phyloP scores from a whole-genome alignment of 441 rosid species.

The Erysimum pusillum region DNA sequence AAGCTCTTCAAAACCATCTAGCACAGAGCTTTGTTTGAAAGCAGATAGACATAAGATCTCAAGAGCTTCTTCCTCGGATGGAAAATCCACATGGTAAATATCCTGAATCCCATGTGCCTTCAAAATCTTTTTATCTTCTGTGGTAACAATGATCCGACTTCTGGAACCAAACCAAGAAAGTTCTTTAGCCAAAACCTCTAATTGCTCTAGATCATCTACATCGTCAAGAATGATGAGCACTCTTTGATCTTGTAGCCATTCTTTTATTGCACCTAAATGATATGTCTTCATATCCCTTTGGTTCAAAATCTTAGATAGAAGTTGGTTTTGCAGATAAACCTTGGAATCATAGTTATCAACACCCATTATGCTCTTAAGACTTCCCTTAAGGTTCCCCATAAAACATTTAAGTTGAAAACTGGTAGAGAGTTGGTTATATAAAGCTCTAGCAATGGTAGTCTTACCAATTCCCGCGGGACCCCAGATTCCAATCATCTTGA shows the following conservation, averaged over 20 bases:
- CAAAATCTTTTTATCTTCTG: conserved; percentile 10
- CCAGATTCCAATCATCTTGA: conserved; percentile 26
- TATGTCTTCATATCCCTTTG: neutral
- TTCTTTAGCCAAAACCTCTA: neutral
- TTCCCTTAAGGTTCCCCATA: neutral
- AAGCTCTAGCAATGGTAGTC: neutral
- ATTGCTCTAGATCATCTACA: neutral
- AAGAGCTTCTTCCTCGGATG: conserved; percentile 9
- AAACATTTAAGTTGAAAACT: neutral
- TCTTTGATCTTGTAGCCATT: conserved; percentile 5
- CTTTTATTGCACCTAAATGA: neutral
- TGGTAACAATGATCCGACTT: conserved; percentile 44
- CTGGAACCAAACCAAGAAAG: conserved; percentile 6
- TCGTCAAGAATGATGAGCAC: conserved; percentile 20
- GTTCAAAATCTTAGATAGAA: conserved; percentile 1
- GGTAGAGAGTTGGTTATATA: neutral
- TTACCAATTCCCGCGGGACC: neutral
- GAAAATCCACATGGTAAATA: neutral
- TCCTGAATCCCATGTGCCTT: neutral
- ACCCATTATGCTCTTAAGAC: neutral
- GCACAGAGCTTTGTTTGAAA: conserved; percentile 3
- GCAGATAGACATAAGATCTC: conserved; percentile 32
- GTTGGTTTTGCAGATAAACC: neutral
- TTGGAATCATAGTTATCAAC: neutral
- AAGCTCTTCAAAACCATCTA: neutral